A percentile compares a stretch with the other conserved stretches of the same genome.
Evolutionary conservation across 2,329 filamentous ascomycete genomes (phyloP).

Genomic region (Fusarium anguioides): DNA sequence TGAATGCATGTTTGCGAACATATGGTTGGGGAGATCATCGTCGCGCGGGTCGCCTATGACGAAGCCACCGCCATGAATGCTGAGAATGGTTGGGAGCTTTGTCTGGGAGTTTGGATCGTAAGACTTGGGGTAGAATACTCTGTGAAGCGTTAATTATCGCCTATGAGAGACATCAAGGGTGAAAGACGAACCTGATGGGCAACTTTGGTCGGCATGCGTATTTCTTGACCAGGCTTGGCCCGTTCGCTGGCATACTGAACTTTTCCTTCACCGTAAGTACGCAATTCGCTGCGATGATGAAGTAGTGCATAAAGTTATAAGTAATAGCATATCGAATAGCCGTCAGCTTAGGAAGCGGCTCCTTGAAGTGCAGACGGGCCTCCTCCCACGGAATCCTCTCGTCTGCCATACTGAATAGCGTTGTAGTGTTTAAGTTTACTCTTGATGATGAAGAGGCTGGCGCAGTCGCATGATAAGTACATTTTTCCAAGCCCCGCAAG

Average conservation of each 20-base stretch:
- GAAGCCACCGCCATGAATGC: slow-evolving; percentile 22
- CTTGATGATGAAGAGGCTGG: too few relatives aligned
- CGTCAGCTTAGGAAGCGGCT: background rate
- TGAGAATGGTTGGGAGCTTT: slow-evolving; percentile 3
- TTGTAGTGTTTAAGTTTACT: background rate
- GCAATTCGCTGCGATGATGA: background rate
- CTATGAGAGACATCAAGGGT: rapidly evolving
- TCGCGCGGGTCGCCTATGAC: slow-evolving; percentile 18
- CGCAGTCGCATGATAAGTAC: background rate
- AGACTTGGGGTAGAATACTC: slow-evolving; percentile 11
- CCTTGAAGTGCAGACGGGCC: slow-evolving; percentile 4
- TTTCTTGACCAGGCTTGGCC: slow-evolving; percentile 4
- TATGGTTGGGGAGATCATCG: slow-evolving; percentile 14
- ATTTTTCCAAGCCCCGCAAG: background rate
- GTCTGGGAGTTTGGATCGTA: background rate
- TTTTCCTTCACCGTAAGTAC: background rate
- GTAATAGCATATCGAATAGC: background rate
- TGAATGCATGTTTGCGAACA: slow-evolving; percentile 21
- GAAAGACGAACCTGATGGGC: background rate
- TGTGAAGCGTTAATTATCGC: background rate
- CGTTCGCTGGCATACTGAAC: background rate
- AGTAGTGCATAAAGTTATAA: background rate
- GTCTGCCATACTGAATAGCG: background rate
- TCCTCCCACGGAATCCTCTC: background rate
- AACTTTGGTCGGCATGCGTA: slow-evolving; percentile 19